phyloP scores from a whole-genome alignment of 495 filamentous ascomycete species.

The Xylaria venustula region DNA sequence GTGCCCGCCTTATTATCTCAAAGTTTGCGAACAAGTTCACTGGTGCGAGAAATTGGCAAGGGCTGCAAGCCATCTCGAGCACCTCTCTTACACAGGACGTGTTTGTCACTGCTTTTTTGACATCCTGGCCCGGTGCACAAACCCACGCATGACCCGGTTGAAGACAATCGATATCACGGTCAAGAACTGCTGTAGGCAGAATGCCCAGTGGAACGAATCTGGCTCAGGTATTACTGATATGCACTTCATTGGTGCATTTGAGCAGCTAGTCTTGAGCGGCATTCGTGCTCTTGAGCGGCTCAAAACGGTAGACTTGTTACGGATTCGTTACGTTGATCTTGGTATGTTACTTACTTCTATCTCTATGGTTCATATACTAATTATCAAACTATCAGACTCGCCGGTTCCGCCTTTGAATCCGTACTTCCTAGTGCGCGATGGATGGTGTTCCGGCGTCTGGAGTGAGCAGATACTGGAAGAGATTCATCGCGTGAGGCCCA shows the following conservation, averaged over 20 bases:
- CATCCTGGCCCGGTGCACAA: slow-evolving; percentile 37
- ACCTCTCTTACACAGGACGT: slow-evolving; percentile 65
- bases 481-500: slow-evolving; percentile 52
- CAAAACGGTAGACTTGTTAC: slow-evolving; percentile 53
- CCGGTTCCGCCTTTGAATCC: slow-evolving; percentile 61
- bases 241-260: slow-evolving; percentile 65
- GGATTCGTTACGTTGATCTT: slow-evolving; percentile 71
- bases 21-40: slow-evolving; percentile 52
- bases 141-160: slow-evolving; percentile 46
- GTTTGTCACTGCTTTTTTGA: slow-evolving; percentile 62
- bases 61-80: slow-evolving; percentile 58
- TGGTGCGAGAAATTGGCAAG: slow-evolving; percentile 56
- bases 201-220: slow-evolving; percentile 52
- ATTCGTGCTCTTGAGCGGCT: slow-evolving; percentile 57
- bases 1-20: slow-evolving; percentile 52
- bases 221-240: slow-evolving; percentile 66
- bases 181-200: slow-evolving; percentile 65
- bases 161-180: slow-evolving; percentile 66
- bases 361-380: slow-evolving; percentile 19
- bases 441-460: slow-evolving; percentile 65
- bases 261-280: slow-evolving; percentile 58
- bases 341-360: slow-evolving; percentile 43
- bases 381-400: slow-evolving; percentile 40
- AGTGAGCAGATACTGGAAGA: slow-evolving; percentile 60
- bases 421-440: slow-evolving; percentile 59